phyloP scores from a whole-genome alignment of 2,329 filamentous ascomycete species.

The Cadophora malorum region DNA sequence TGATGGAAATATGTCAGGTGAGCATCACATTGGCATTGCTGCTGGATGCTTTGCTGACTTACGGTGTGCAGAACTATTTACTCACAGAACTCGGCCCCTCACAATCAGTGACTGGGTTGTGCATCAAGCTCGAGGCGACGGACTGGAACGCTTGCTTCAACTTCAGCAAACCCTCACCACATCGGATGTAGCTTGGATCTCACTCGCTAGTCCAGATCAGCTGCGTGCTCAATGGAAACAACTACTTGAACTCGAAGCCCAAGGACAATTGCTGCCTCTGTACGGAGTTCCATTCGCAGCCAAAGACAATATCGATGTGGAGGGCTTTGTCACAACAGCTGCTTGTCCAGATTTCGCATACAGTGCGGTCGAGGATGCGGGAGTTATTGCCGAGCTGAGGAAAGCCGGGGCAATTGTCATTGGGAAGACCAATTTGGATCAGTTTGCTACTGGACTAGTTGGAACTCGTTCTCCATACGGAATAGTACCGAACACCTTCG shows the following conservation, averaged over 20 bases:
- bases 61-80: background rate
- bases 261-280: constrained; percentile 47
- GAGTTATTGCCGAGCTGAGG: constrained; percentile 22
- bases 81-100: constrained; percentile 12
- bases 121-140: constrained; percentile 18
- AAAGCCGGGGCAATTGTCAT: constrained; percentile 30
- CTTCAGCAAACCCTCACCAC: constrained; percentile 8
- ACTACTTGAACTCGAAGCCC: constrained; percentile 2
- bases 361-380: constrained; percentile 47
- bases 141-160: constrained; percentile 15
- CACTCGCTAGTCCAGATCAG: constrained; percentile 13
- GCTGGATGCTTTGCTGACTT: background rate
- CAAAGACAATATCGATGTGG: constrained; percentile 62
- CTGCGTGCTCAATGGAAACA: constrained; percentile 18
- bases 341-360: constrained; percentile 57
- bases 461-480: constrained; percentile 61
- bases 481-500: constrained; percentile 53
- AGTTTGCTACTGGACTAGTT: constrained; percentile 60
- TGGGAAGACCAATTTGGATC: constrained; percentile 55
- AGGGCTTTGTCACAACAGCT: constrained; percentile 55
- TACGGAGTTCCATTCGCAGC: constrained; percentile 62
- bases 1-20: constrained; percentile 3
- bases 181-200: constrained; percentile 18
- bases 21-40: background rate
- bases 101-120: constrained; percentile 20